phyloP scores from a whole-genome alignment of 23 red algal genomes.

The Gracilaria domingensis region DNA sequence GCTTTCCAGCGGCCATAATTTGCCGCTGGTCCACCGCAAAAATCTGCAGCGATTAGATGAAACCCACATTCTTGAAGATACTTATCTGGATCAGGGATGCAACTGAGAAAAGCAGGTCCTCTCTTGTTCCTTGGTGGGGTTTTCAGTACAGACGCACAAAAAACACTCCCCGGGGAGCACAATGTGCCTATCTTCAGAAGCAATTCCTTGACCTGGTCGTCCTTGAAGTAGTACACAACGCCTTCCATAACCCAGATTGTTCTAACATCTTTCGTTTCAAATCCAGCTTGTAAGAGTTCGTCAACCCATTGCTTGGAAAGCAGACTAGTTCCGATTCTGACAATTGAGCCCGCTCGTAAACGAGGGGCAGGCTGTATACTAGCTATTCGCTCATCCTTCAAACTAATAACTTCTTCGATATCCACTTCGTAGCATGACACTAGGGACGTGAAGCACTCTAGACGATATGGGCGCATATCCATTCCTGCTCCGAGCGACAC shows the following conservation, averaged over 20 bases:
- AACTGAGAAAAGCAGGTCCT: constrained; percentile 27
- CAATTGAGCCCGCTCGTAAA: constrained; percentile 17
- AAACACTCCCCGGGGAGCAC: constrained; percentile 19
- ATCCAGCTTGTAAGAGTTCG: constrained; percentile 46
- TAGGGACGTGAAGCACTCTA: constrained; percentile 7
- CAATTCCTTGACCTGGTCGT: constrained; percentile 28
- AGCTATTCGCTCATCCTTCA: constrained; percentile 38
- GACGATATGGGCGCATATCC: constrained; percentile 75
- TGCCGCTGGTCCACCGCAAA: constrained; percentile 48
- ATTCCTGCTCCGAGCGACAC: constrained; percentile 70
- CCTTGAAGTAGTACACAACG: constrained; percentile 62
- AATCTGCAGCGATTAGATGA: constrained; percentile 23
- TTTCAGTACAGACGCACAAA: neutral
- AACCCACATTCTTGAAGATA: constrained; percentile 49
- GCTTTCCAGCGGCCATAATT: constrained; percentile 56
- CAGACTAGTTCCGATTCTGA: constrained; percentile 36
- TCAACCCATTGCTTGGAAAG: constrained; percentile 36
- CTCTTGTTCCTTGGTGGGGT: neutral
- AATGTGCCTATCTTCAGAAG: constrained; percentile 36
- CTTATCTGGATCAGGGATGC: constrained; percentile 58
- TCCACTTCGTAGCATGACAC: constrained; percentile 64
- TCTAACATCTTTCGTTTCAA: constrained; percentile 31
- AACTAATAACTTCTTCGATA: constrained; percentile 43
- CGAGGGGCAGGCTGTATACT: constrained; percentile 15
- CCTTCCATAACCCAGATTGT: constrained; percentile 77